Conservation (phyloP, 495 filamentous ascomycete species). For the Talaromyces liani region DNA sequence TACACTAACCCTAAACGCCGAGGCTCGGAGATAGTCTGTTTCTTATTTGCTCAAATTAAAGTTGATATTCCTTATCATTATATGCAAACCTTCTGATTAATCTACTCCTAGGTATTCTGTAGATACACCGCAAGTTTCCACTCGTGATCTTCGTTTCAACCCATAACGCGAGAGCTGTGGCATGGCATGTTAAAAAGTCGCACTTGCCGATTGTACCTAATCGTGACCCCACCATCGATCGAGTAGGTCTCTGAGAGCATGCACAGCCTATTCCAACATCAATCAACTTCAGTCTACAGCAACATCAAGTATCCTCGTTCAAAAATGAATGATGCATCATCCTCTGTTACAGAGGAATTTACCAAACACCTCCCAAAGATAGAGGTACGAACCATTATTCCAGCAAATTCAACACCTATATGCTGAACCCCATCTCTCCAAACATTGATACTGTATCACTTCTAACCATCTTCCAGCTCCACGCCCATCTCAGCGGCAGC, state of each 20-base stretch:
- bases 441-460: not conserved
- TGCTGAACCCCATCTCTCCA: not conserved
- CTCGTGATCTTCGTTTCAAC: not conserved
- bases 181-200: not conserved
- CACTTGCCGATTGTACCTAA: not conserved
- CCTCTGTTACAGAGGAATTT: conserved; percentile 22
- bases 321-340: not conserved
- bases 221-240: not conserved
- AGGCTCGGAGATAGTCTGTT: not conserved
- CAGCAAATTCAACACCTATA: not conserved
- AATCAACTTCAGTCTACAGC: not conserved
- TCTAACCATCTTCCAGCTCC: conserved; percentile 44
- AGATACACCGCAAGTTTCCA: no score
- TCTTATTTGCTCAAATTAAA: no score
- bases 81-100: no score
- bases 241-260: no score
- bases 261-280: not conserved
- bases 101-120: no score
- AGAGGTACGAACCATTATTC: conserved; percentile 21
- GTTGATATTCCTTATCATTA: not conserved
- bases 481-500: conserved; percentile 77
- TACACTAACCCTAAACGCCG: not conserved
- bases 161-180: not conserved
- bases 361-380: conserved; percentile 32
- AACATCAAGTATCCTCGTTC: not conserved